Evolutionary conservation across 1,139 yeast species (phyloP).

Genomic region (Hyphopichia wangnamkhiaoensis): DNA sequence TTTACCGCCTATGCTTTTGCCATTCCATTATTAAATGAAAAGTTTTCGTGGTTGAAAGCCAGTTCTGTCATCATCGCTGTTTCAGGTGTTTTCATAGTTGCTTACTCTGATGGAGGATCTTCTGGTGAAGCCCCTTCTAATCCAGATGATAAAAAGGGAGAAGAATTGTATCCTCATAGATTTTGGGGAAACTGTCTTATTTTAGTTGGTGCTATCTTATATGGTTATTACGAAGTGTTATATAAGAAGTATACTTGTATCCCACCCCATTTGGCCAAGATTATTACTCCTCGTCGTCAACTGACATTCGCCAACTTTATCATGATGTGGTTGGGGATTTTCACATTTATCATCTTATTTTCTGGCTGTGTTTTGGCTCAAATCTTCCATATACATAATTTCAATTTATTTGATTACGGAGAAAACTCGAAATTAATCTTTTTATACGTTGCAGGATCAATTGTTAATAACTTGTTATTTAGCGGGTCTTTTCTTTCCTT

Average conservation of each 20-base stretch:
- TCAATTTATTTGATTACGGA: constrained; percentile 53
- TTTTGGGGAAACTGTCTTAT: constrained; percentile 72
- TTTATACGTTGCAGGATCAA: constrained; percentile 49
- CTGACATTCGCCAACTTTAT: constrained; percentile 49
- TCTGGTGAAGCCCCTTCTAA: constrained; percentile 13
- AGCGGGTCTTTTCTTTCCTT: constrained; percentile 74
- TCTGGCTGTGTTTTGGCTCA: constrained; percentile 52
- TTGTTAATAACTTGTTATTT: constrained; percentile 64
- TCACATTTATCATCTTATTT: constrained; percentile 55
- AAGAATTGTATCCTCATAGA: constrained; percentile 55
- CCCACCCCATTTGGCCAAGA: constrained; percentile 51
- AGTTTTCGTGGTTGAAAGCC: constrained; percentile 64
- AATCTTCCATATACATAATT: constrained; percentile 56
- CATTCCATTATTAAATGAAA: constrained; percentile 69
- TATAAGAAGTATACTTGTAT: constrained; percentile 79
- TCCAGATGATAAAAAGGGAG: constrained; percentile 16
- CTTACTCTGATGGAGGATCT: constrained; percentile 59
- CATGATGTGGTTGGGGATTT: constrained; percentile 58
- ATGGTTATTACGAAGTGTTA: constrained; percentile 83
- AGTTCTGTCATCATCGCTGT: constrained; percentile 72
- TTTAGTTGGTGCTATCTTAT: constrained; percentile 74
- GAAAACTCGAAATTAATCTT: constrained; percentile 40
- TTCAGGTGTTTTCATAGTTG: constrained; percentile 75
- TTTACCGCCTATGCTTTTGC: constrained; percentile 87
- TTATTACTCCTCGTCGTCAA: constrained; percentile 50